A percentile compares a stretch with the other conserved stretches of the same genome.
Conservation (phyloP, 176 grass and related monocot species). For the Phoenix dactylifera region DNA sequence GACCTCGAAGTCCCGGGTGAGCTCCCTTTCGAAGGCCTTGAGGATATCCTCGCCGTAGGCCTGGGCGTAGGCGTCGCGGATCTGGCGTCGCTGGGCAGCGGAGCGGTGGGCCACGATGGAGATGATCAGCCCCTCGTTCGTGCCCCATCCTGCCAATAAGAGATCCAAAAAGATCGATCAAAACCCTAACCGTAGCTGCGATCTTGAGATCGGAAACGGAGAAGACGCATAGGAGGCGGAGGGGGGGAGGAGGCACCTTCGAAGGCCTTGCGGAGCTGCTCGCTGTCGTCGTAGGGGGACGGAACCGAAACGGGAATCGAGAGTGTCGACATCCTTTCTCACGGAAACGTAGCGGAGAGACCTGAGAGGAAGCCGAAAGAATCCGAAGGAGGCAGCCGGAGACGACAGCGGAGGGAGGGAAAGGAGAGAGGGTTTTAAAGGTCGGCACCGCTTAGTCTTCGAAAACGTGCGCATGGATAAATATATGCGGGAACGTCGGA, state of each 20-base stretch:
- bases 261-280: conserved; percentile 80
- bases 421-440: no score
- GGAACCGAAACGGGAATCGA: conserved; percentile 45
- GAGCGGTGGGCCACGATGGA: conserved; percentile 84
- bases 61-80: conserved; percentile 60
- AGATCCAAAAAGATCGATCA: background rate
- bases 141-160: conserved; percentile 63
- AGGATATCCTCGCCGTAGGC: conserved; percentile 77
- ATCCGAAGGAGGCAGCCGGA: no score
- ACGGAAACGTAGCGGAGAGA: background rate
- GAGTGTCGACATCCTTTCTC: conserved; percentile 52
- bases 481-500: no score
- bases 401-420: no score
- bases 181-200: no score
- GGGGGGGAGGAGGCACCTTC: conserved; percentile 27
- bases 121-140: conserved; percentile 80
- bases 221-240: background rate
- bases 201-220: background rate
- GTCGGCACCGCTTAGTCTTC: no score
- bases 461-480: no score
- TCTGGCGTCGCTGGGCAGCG: conserved; percentile 59
- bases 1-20: conserved; percentile 91
- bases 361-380: no score
- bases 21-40: conserved; percentile 68
- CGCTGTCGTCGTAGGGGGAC: conserved; percentile 54